phyloP scores from a whole-genome alignment of 306 rosid species.

The Canavalia ensiformis region DNA sequence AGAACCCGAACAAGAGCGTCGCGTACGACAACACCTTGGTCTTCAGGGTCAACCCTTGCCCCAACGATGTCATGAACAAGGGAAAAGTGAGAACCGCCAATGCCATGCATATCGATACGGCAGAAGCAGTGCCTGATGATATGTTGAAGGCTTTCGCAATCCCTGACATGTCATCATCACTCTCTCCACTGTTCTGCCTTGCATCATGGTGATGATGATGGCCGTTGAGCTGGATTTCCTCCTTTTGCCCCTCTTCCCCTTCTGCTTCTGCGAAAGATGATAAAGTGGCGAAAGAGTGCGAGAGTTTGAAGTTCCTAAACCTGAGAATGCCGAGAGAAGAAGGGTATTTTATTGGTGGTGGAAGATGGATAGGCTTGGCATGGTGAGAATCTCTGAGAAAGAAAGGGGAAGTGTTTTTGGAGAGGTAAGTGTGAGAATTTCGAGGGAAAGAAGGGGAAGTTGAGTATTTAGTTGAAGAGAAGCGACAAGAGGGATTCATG shows the following conservation, averaged over 20 bases:
- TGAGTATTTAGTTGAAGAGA: conserved; percentile 63
- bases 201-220: conserved; percentile 43
- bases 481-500: conserved; percentile 72
- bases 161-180: conserved; percentile 53
- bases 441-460: conserved; percentile 47
- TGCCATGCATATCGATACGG: conserved; percentile 73
- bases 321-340: conserved; percentile 43
- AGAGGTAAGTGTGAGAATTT: conserved; percentile 44
- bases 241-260: conserved; percentile 53
- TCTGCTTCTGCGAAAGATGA: conserved; percentile 85
- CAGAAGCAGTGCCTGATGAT: conserved; percentile 71
- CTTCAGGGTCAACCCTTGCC: conserved; percentile 68
- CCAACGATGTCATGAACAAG: conserved; percentile 75
- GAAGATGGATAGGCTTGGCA: conserved; percentile 45
- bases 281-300: conserved; percentile 70
- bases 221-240: conserved; percentile 38
- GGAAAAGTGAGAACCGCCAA: conserved; percentile 75
- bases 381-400: conserved; percentile 30
- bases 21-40: conserved; percentile 69
- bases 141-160: conserved; percentile 79
- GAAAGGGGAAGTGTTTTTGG: conserved; percentile 40
- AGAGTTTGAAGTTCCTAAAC: conserved; percentile 49
- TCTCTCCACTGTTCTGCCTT: neutral
- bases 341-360: conserved; percentile 26
- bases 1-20: conserved; percentile 83